Evolutionary conservation across 1,139 yeast genomes (phyloP).

Genomic region (Saccharomyces hybrid): DNA sequence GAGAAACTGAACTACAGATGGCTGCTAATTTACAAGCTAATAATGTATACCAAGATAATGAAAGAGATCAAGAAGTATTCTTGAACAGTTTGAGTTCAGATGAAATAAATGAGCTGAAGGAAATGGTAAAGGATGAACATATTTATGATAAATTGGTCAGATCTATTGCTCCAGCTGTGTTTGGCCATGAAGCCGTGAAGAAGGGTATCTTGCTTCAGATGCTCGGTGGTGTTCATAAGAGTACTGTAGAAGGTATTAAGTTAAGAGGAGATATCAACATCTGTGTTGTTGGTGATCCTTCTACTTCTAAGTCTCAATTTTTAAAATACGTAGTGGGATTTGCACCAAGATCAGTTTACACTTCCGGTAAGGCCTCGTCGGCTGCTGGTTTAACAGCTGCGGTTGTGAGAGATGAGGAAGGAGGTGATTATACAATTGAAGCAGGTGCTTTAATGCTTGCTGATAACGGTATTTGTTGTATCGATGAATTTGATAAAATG

Average conservation of each 20-base stretch:
- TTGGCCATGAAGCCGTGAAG: slow-evolving; percentile 90
- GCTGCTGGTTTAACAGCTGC: slow-evolving; percentile 99
- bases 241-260: slow-evolving; percentile 89
- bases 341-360: slow-evolving; percentile 90
- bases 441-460: slow-evolving; percentile 99
- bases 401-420: slow-evolving; percentile 94
- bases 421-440: slow-evolving; percentile 94
- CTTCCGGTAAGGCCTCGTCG: slow-evolving; percentile 96
- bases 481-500: slow-evolving; percentile 98
- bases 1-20: slow-evolving; percentile 27
- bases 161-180: slow-evolving; percentile 94
- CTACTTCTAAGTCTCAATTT: slow-evolving; percentile 95
- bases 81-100: slow-evolving; percentile 71
- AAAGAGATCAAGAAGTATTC: slow-evolving; percentile 68
- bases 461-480: slow-evolving; percentile 96
- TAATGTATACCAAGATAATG: slow-evolving; percentile 32
- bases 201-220: slow-evolving; percentile 86
- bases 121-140: slow-evolving; percentile 86
- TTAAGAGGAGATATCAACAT: slow-evolving; percentile 95
- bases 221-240: slow-evolving; percentile 93
- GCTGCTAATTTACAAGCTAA: slow-evolving; percentile 19
- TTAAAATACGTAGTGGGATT: slow-evolving; percentile 87
- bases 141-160: slow-evolving; percentile 78
- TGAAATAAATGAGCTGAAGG: slow-evolving; percentile 77
- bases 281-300: slow-evolving; percentile 97